These are phyloP conservation scores for Pholiota molesta DNA, from an alignment of 768 basidiomycete species.

Conservation along the genomic window DNA sequence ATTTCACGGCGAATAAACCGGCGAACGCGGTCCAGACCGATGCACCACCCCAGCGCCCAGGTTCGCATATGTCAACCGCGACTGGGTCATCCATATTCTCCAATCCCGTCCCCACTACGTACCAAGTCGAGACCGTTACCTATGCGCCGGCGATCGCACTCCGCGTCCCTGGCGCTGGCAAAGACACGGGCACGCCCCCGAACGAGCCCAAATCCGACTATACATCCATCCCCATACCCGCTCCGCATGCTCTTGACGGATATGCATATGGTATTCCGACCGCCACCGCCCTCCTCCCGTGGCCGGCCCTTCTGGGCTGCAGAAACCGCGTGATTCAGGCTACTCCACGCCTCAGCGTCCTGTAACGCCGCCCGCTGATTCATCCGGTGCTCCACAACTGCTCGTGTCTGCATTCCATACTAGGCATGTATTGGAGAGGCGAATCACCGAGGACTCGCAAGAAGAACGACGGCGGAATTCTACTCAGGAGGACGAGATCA, in stretches of 20 bases:
- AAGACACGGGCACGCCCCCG: neutral
- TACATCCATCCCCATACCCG: constrained; percentile 41
- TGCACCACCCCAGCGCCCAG: constrained; percentile 7
- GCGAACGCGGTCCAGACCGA: constrained; percentile 11
- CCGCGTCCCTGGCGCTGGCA: constrained; percentile 13
- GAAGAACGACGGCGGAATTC: constrained; percentile 11
- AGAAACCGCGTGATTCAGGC: constrained; percentile 2
- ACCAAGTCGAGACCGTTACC: constrained; percentile 24
- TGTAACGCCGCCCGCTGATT: neutral
- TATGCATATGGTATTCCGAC: constrained; percentile 32
- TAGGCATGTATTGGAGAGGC: constrained; percentile 21
- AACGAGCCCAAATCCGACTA: constrained; percentile 7
- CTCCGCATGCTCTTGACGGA: constrained; percentile 43
- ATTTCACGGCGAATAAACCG: neutral
- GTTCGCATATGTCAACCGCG: constrained; percentile 17
- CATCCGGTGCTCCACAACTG: neutral
- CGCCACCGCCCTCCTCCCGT: constrained; percentile 14
- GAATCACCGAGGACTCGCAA: constrained; percentile 26
- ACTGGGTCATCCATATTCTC: constrained; percentile 21
- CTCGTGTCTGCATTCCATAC: neutral
- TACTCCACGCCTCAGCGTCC: constrained; percentile 13
- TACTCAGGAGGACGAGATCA: constrained; percentile 14
- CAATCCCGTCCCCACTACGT: constrained; percentile 21
- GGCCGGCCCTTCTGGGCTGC: constrained; percentile 9
- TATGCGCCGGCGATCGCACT: constrained; percentile 29